Base-by-base conservation (phyloP, 768 basidiomycete species). In the Podaxis sp. region DNA sequence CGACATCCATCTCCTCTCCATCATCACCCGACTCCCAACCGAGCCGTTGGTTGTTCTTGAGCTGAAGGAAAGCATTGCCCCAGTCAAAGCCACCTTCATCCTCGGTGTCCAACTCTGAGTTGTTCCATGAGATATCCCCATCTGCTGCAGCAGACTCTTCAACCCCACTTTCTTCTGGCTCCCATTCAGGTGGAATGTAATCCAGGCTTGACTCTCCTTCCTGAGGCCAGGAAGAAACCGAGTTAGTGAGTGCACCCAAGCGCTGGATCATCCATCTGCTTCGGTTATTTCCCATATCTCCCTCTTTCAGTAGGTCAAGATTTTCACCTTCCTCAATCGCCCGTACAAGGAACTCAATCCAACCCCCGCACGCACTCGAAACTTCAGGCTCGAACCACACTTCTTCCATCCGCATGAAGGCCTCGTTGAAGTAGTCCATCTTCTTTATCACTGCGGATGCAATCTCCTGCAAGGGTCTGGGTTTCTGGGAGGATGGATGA, bases 361-460 rank as follows among this genome's bases (percentile, higher is more conserved):
- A 85, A 0, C 87, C 88, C 7, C 85, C 85, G 61, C 88, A 89
- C 7, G 79, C 58, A 2, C 73, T 65, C 0, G 81, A 71, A 54
- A 88, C 72, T 0, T 82, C 77, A 11, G 67, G 71, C 67, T 80
- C 79, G 66, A 80, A 82, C 82, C 82, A 85, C 12, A 82, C 64
- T 71, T 82, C 75, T 68, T 82, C 77, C 60, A 87, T 66, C 3
- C 81, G 71, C 64, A 86, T 77, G 62, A 80, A 76, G 1, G 71
- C 71, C 62, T 86, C 81, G 5, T 83, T 74, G 65, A 77, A 81
- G 43, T 76, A 75, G 55, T 86, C 82, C 80, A 93, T 86, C 63
- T 76, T 82, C 3, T 70, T 65, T 69, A 81, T 79, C 22, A 90
- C 75, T 11, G 71, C 73, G 4, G 76, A 73, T 1, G 76, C 82